Evolutionary conservation across 2,329 filamentous ascomycete genomes (phyloP), one percentile per base, ranked within the genome.

Genomic region (Sporothrix pseudoabietina): DNA sequence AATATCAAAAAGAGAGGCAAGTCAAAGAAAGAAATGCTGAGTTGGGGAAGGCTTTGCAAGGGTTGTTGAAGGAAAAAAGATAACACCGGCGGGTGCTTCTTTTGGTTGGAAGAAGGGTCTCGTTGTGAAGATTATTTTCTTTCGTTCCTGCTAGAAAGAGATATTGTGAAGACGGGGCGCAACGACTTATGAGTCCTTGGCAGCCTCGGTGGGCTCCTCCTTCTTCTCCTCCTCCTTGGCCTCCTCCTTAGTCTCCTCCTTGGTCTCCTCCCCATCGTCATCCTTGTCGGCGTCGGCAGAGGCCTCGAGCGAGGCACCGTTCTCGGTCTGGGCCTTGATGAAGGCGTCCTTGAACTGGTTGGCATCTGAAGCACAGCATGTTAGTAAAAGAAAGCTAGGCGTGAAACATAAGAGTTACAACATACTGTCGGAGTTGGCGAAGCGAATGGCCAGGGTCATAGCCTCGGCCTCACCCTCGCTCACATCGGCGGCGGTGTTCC

Each of bases 291-390:
- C 32, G 19, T n/a, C 69, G 7, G 52, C 61, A 78, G 79, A 71
- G 79, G 78, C 70, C 79, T 84, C 85, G 85, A 98, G 97, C 74
- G 97, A 87, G 77, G 88, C 89, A 87, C 96, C 94, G 84, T 98
- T 99, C 82, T 97, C 94, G 85, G 95, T 90, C 87, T 98, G 94
- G 72, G 96, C 95, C 87, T 97, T 94, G 85, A 97, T 90, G 86
- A 98, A 98, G 73, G 94, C 91, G 77, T 98, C 95, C 88, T 98
- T 98, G 90, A 99, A 98, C 75, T 90, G 86, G 84, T 98, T 97
- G 87, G 96, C 96, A 81, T 98, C 94, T 97, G 76, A 3, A 32
- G 69, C 4, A 30, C 12, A 26, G n/a, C 19, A 16, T 12, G 78
- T 83, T 77, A 81, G 79, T 73, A 74, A 76, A 35, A 32, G 54